Evolutionary conservation across 1,284 basidiomycete genomes (phyloP).

Genomic region (Agaricales sp.): DNA sequence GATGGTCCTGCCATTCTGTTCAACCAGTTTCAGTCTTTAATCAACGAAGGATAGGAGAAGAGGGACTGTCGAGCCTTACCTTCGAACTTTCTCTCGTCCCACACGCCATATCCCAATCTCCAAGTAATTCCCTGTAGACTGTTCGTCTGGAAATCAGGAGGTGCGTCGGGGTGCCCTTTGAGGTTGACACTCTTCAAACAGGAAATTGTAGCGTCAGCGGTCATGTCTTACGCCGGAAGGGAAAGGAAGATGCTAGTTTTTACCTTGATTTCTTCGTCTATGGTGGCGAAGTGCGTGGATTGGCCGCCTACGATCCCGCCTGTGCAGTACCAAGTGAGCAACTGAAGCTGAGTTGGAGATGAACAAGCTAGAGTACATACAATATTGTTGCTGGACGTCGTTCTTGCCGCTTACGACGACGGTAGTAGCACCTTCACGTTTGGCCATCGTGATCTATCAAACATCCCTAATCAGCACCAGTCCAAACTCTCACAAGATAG

Average conservation of each 20-base stretch:
- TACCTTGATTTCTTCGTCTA: constrained; percentile 52
- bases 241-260: constrained; percentile 5
- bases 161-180: constrained; percentile 5
- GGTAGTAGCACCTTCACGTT: constrained; percentile 44
- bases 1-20: constrained; percentile 1
- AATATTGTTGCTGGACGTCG: constrained; percentile 42
- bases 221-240: background rate
- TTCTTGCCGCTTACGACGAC: constrained; percentile 45
- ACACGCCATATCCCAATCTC: background rate
- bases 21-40: background rate
- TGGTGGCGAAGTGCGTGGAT: constrained; percentile 40
- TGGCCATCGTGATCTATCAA: constrained; percentile 45
- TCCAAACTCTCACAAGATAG: constrained; percentile 2
- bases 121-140: constrained; percentile 1
- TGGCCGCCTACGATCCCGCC: constrained; percentile 49
- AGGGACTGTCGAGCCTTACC: background rate
- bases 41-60: background rate
- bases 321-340: no score
- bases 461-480: constrained; percentile 3
- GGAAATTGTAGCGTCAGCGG: background rate
- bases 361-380: constrained; percentile 14
- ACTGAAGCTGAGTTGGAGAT: background rate
- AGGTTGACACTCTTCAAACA: constrained; percentile 26
- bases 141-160: constrained; percentile 6
- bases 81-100: background rate